These are phyloP conservation scores for Debaryomycetaceae sp. DNA, from an alignment of 1,139 yeast species.

Conservation along the genomic window DNA sequence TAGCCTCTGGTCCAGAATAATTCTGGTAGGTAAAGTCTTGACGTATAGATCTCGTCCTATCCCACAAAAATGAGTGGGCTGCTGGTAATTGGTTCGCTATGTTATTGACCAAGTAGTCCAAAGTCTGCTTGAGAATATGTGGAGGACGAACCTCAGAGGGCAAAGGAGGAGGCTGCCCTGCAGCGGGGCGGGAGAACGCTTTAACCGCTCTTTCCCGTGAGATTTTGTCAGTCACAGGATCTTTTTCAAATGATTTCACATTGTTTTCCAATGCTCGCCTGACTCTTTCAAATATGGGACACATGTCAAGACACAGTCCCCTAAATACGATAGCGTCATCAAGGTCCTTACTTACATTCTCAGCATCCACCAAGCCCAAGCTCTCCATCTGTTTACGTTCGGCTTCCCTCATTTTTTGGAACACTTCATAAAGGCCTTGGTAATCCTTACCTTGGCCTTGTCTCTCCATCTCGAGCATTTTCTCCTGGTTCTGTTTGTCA, in stretches of 20 bases:
- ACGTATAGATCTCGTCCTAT: constrained; percentile 93
- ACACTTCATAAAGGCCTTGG: constrained; percentile 46
- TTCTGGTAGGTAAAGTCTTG: constrained; percentile 97
- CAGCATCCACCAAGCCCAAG: constrained; percentile 83
- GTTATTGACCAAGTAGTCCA: constrained; percentile 66
- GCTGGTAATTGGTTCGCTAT: constrained; percentile 69
- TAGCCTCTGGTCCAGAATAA: constrained; percentile 88
- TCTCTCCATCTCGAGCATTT: constrained; percentile 35
- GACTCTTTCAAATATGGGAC: constrained; percentile 90
- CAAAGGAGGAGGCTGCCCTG: constrained; percentile 96
- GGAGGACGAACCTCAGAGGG: constrained; percentile 99
- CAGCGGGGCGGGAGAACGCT: constrained; percentile 95
- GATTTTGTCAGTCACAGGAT: constrained; percentile 59
- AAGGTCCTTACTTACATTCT: constrained; percentile 74
- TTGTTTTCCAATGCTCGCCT: constrained; percentile 87
- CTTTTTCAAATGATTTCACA: constrained; percentile 75
- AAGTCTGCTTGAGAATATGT: constrained; percentile 56
- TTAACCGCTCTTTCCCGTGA: constrained; percentile 70
- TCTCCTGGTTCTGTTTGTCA: constrained; percentile 41
- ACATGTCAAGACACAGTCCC: constrained; percentile 92
- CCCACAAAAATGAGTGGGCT: constrained; percentile 94
- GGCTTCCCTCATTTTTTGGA: constrained; percentile 69
- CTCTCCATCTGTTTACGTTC: constrained; percentile 82
- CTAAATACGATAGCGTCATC: constrained; percentile 83
- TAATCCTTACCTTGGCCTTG: constrained; percentile 31